Conservation (phyloP, 192 early-diverging fungal genomes). For the Polychytrium aggregatum region DNA sequence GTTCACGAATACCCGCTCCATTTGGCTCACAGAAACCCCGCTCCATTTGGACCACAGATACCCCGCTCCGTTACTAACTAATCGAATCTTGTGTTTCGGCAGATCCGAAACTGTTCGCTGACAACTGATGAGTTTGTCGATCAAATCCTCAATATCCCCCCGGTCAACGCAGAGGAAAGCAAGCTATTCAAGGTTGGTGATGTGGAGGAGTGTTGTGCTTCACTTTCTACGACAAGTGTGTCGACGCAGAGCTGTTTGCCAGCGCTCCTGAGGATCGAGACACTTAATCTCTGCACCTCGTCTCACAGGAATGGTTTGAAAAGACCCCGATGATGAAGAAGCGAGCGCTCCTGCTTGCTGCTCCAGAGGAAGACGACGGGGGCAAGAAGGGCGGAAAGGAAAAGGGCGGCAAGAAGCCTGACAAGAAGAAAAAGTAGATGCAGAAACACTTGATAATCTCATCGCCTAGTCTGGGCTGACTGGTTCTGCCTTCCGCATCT, state of each 20-base stretch:
- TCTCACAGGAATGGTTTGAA: slow-evolving; percentile 35
- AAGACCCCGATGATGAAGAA: slow-evolving; percentile 37
- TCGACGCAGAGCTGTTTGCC: too few relatives aligned
- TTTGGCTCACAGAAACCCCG: too few relatives aligned
- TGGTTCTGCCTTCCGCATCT: too few relatives aligned
- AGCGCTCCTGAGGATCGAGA: too few relatives aligned
- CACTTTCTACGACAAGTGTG: too few relatives aligned
- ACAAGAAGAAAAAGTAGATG: slow-evolving; percentile 23
- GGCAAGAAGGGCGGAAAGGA: slow-evolving; percentile 24
- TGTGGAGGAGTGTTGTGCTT: not conserved
- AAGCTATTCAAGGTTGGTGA: slow-evolving; percentile 29
- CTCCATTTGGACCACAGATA: too few relatives aligned
- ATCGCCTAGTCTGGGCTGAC: too few relatives aligned
- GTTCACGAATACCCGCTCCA: too few relatives aligned
- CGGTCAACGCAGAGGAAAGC: slow-evolving; percentile 30
- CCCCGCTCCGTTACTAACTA: not conserved
- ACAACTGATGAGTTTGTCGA: slow-evolving; percentile 40
- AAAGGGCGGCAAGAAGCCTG: slow-evolving; percentile 11
- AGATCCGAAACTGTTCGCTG: slow-evolving; percentile 25
- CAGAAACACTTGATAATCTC: too few relatives aligned
- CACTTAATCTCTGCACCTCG: not conserved
- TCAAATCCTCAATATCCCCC: slow-evolving; percentile 31
- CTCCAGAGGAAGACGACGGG: slow-evolving; percentile 26
- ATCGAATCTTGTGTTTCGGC: not conserved
- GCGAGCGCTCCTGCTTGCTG: slow-evolving; percentile 22